Conservation (phyloP, 345 rosid species). For the Rhodamnia argentea region DNA sequence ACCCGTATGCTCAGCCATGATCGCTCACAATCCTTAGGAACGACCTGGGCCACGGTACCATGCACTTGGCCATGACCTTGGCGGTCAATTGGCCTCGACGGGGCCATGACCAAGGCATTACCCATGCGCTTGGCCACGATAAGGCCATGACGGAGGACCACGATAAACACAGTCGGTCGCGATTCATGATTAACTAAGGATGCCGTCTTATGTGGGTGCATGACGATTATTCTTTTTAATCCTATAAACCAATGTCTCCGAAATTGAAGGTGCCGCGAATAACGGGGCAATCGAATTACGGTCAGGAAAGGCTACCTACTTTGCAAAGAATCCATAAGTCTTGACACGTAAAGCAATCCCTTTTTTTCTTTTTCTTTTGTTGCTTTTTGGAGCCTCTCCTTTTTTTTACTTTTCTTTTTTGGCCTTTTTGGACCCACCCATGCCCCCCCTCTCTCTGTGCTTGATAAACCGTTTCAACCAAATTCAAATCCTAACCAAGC, state of each 20-base stretch:
- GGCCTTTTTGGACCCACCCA: not conserved
- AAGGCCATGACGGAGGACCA: not conserved
- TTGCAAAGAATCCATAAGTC: not conserved
- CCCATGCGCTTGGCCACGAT: not conserved
- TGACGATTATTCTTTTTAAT: not conserved
- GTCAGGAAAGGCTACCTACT: not conserved
- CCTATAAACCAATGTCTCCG: not conserved
- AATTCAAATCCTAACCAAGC: too few relatives aligned
- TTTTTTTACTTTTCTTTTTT: not conserved
- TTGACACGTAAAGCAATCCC: not conserved
- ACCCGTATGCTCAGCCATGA: too few relatives aligned
- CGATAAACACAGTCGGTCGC: not conserved
- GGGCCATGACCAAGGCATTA: too few relatives aligned
- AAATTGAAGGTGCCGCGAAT: not conserved
- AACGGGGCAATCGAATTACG: not conserved
- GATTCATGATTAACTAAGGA: not conserved
- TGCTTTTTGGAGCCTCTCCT: not conserved
- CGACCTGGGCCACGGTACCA: too few relatives aligned
- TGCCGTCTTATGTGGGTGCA: not conserved
- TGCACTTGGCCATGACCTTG: too few relatives aligned
- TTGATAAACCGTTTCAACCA: too few relatives aligned
- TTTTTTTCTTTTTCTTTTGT: not conserved
- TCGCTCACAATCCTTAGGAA: too few relatives aligned
- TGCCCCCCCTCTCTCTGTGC: too few relatives aligned
- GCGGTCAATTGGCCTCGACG: too few relatives aligned